Percentiles rank a stretch among this genome's conserved stretches.
Conservation (phyloP, 306 rosid genomes). For the Alnus glutinosa region DNA sequence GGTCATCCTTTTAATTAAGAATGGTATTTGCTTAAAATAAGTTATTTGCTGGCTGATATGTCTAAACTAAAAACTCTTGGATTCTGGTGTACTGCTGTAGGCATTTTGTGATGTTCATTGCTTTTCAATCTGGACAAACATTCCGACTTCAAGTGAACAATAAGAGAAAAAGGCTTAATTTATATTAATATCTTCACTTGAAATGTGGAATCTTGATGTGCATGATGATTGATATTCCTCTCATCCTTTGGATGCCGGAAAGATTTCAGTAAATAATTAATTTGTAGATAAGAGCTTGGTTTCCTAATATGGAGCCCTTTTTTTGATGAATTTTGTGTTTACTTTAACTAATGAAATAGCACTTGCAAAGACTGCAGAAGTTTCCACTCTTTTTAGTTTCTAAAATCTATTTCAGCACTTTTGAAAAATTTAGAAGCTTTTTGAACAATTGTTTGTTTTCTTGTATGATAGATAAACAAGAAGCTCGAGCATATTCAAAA, state of each 20-base stretch:
- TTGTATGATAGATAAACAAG: constrained; percentile 67
- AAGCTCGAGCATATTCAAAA: constrained; percentile 84
- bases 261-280: background rate
- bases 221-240: background rate
- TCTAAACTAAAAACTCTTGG: background rate
- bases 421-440: background rate
- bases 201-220: background rate
- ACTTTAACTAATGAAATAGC: background rate
- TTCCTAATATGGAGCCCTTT: background rate
- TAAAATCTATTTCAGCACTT: background rate
- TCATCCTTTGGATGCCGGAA: background rate
- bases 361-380: background rate
- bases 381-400: background rate
- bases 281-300: background rate
- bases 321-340: background rate
- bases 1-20: background rate
- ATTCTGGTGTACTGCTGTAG: background rate
- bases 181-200: background rate
- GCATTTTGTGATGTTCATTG: background rate
- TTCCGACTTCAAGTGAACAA: background rate
- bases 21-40: background rate
- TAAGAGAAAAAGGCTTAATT: background rate
- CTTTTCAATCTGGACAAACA: background rate
- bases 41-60: background rate
- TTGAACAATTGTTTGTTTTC: constrained; percentile 17